phyloP scores from a whole-genome alignment of 148 eudicot species.

The Amaranthus palmeri region DNA sequence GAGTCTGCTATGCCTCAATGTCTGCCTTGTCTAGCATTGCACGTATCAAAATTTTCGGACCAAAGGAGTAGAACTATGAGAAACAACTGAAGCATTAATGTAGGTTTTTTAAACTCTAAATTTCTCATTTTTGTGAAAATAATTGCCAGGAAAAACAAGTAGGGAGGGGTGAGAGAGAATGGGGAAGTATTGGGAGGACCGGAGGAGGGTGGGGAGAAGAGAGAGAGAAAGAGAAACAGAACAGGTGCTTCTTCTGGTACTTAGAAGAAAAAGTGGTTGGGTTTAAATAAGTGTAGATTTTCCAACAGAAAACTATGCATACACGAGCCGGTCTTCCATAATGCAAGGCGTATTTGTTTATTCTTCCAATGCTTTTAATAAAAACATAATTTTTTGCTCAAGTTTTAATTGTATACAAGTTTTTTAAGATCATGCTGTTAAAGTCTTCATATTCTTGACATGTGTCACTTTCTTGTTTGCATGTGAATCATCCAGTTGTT shows the following conservation, averaged over 20 bases:
- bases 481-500: slow-evolving; percentile 20
- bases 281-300: slow-evolving; percentile 29
- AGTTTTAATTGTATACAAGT: background rate
- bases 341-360: slow-evolving; percentile 31
- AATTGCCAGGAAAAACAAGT: background rate
- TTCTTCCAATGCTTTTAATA: slow-evolving; percentile 19
- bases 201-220: slow-evolving; percentile 8
- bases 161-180: background rate
- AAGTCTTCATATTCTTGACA: slow-evolving; percentile 16
- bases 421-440: slow-evolving; percentile 16
- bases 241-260: slow-evolving; percentile 23
- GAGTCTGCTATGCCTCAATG: slow-evolving; percentile 24
- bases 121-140: slow-evolving; percentile 12
- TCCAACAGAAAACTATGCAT: slow-evolving; percentile 27
- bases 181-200: background rate
- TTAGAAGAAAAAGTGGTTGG: slow-evolving; percentile 26
- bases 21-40: slow-evolving; percentile 26
- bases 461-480: slow-evolving; percentile 25
- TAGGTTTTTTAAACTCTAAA: slow-evolving; percentile 12
- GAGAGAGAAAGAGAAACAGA: slow-evolving; percentile 19
- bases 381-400: slow-evolving; percentile 6
- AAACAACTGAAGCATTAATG: slow-evolving; percentile 16
- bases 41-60: slow-evolving; percentile 22
- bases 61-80: slow-evolving; percentile 21
- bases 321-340: slow-evolving; percentile 22